phyloP scores from a whole-genome alignment of 306 rosid species.

The Trifolium pratense region DNA sequence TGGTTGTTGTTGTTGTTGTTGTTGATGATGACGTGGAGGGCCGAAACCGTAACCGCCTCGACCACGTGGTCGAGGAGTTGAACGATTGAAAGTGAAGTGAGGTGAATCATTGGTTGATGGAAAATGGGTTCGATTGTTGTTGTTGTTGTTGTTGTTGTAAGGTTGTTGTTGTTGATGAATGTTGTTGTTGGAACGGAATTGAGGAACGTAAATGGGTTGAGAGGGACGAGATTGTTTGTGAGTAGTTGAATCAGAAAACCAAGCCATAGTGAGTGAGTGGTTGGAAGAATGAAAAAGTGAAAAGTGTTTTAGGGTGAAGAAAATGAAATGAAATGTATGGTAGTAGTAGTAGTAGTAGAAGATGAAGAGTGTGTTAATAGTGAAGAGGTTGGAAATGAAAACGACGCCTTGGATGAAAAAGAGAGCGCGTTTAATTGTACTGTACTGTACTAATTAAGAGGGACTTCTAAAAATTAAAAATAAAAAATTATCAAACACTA shows the following conservation, averaged over 20 bases:
- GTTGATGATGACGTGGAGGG: constrained; percentile 1
- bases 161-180: neutral
- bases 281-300: neutral
- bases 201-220: constrained; percentile 50
- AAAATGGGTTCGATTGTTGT: neutral
- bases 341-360: neutral
- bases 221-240: constrained; percentile 38
- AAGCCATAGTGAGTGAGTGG: constrained; percentile 40
- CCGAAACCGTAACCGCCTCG: constrained; percentile 18
- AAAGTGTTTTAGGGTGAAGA: constrained; percentile 26
- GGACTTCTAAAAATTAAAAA: too few relatives aligned
- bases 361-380: constrained; percentile 3
- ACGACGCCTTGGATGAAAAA: neutral
- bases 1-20: neutral
- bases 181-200: constrained; percentile 31
- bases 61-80: constrained; percentile 32
- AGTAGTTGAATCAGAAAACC: constrained; percentile 48
- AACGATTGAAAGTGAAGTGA: constrained; percentile 12
- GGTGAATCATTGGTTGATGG: constrained; percentile 22
- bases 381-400: neutral
- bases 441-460: too few relatives aligned
- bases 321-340: neutral
- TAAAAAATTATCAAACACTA: too few relatives aligned
- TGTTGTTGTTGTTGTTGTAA: neutral
- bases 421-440: too few relatives aligned